phyloP scores from a whole-genome alignment of 495 filamentous ascomycete genomes.

The Trypethelium eluteriae region DNA sequence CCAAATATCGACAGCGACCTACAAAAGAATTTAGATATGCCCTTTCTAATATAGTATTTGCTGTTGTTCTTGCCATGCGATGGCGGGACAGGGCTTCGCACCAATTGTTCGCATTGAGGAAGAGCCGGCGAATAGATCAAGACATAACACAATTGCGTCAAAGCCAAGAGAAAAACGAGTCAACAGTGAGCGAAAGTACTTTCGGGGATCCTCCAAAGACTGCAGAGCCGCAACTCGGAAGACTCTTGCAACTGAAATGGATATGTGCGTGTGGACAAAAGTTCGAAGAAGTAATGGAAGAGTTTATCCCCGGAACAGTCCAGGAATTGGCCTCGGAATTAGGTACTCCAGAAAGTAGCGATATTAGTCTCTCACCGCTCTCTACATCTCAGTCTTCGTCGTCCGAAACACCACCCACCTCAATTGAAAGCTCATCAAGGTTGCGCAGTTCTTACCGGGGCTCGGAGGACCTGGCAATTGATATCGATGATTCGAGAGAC shows the following conservation, averaged over 20 bases:
- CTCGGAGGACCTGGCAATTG: conserved; percentile 8
- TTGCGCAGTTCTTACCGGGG: neutral
- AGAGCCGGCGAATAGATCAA: too few relatives aligned
- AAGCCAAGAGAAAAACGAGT: too few relatives aligned
- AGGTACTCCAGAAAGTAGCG: conserved; percentile 2
- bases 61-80: too few relatives aligned
- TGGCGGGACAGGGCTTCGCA: too few relatives aligned
- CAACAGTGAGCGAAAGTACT: neutral
- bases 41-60: too few relatives aligned
- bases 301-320: neutral
- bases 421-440: conserved; percentile 16
- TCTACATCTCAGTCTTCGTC: conserved; percentile 39
- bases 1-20: too few relatives aligned
- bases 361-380: neutral
- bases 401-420: conserved; percentile 36
- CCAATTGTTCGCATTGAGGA: neutral
- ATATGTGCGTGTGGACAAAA: neutral
- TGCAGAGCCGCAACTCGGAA: neutral
- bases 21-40: too few relatives aligned
- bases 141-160: too few relatives aligned
- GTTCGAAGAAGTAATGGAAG: conserved; percentile 7
- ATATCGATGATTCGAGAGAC: neutral
- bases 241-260: neutral
- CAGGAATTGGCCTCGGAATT: neutral
- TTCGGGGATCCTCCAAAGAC: neutral